phyloP scores from a whole-genome alignment of 495 filamentous ascomycete genomes.

The Neurospora sp. region DNA sequence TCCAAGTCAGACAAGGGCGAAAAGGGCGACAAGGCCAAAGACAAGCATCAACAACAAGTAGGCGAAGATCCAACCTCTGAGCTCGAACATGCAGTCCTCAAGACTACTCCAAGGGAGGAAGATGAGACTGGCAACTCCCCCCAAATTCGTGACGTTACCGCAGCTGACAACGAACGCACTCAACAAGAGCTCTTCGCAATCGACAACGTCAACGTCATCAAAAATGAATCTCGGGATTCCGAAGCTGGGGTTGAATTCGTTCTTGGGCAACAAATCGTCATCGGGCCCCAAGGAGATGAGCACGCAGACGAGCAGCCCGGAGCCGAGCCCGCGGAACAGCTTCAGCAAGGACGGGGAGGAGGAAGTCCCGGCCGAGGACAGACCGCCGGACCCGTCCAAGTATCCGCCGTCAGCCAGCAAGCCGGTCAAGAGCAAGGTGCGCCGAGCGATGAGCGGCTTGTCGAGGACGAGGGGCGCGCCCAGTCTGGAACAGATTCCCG shows the following conservation, averaged over 20 bases:
- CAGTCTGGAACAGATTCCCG: not conserved
- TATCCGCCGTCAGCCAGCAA: not conserved
- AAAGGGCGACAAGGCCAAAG: not conserved
- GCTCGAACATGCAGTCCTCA: not conserved
- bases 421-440: not conserved
- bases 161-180: not conserved
- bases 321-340: not conserved
- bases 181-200: not conserved
- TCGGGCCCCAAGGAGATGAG: not conserved
- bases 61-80: not conserved
- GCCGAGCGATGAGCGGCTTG: not conserved
- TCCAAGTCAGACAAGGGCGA: not conserved
- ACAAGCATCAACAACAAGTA: constrained; percentile 1
- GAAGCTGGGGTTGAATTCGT: not conserved
- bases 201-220: not conserved
- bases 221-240: not conserved
- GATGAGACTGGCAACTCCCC: not conserved
- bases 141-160: not conserved
- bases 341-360: not conserved
- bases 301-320: not conserved
- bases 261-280: not conserved
- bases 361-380: not conserved
- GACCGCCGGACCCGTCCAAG: not conserved
- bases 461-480: not conserved
- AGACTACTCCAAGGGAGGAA: not conserved